These are phyloP conservation scores for Neurospora tetraspora DNA, from an alignment of 495 filamentous ascomycete species.

Conservation along the genomic window DNA sequence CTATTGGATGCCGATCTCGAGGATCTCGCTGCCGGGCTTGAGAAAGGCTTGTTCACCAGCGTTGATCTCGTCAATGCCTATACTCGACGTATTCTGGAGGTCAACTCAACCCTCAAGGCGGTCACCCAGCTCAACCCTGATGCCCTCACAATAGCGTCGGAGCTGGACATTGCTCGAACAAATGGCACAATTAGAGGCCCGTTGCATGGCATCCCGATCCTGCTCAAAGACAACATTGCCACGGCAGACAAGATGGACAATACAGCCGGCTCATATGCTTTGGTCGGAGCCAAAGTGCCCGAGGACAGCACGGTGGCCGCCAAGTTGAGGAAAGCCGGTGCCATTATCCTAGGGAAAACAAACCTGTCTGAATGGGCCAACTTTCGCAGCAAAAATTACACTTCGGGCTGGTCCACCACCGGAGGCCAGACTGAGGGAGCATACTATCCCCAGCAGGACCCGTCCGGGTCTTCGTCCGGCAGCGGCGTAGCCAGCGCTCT, in stretches of 20 bases:
- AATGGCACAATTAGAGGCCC: conserved; percentile 25
- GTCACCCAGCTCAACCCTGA: conserved; percentile 39
- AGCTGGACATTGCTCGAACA: conserved; percentile 20
- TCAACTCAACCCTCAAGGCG: conserved; percentile 27
- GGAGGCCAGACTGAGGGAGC: conserved; percentile 35
- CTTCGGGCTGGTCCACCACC: conserved; percentile 35
- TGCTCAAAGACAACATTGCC: conserved; percentile 66
- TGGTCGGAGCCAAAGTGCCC: conserved; percentile 40
- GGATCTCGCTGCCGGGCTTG: conserved; percentile 40
- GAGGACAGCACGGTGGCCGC: conserved; percentile 35
- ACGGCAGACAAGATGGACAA: conserved; percentile 57
- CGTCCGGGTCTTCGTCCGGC: conserved; percentile 22
- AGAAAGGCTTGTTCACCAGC: conserved; percentile 46
- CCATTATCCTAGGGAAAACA: conserved; percentile 40
- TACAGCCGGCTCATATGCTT: conserved; percentile 46
- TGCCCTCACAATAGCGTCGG: conserved; percentile 28
- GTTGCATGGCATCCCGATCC: conserved; percentile 57
- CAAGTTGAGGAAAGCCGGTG: conserved; percentile 39
- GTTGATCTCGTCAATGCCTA: conserved; percentile 47
- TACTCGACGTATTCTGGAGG: conserved; percentile 30
- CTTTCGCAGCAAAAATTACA: conserved; percentile 23
- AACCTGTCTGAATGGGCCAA: conserved; percentile 36
- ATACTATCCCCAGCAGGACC: conserved; percentile 30
- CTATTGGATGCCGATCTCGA: conserved; percentile 35
- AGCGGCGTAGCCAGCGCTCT: conserved; percentile 19